phyloP scores from a whole-genome alignment of 2,329 filamentous ascomycete genomes.

The Claviceps quebecensis region DNA sequence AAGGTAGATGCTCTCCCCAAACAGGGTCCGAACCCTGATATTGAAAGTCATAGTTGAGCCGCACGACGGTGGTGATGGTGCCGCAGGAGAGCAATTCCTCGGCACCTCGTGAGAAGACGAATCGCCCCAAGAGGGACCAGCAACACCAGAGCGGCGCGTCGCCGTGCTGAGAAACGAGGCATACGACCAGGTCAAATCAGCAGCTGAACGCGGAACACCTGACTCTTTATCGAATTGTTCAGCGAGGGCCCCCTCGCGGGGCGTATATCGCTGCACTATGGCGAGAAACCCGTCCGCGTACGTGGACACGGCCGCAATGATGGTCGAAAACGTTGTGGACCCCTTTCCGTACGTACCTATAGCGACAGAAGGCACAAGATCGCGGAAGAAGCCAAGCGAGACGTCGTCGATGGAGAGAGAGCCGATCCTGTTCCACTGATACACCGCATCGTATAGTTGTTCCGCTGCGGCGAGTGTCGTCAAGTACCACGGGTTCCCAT shows the following conservation, averaged over 20 bases:
- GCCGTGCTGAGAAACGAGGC: slow-evolving; percentile 48
- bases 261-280: slow-evolving; percentile 47
- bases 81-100: slow-evolving; percentile 6
- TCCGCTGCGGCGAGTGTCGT: slow-evolving; percentile 65
- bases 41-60: slow-evolving; percentile 12
- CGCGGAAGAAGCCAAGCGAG: slow-evolving; percentile 59
- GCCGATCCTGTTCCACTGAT: slow-evolving; percentile 51
- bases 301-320: slow-evolving; percentile 41
- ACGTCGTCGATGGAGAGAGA: slow-evolving; percentile 49
- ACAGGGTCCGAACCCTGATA: slow-evolving; percentile 7
- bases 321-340: slow-evolving; percentile 33
- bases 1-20: slow-evolving; percentile 10
- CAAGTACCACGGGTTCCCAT: slow-evolving; percentile 73
- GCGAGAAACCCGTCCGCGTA: slow-evolving; percentile 48
- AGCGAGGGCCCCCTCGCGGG: slow-evolving; percentile 44
- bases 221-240: slow-evolving; percentile 47
- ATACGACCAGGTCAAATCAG: slow-evolving; percentile 60
- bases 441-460: slow-evolving; percentile 63
- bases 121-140: slow-evolving; percentile 40
- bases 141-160: slow-evolving; percentile 35
- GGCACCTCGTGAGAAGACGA: slow-evolving; percentile 9
- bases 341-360: slow-evolving; percentile 46
- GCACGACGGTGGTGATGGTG: slow-evolving; percentile 11
- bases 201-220: slow-evolving; percentile 43
- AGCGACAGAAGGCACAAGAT: slow-evolving; percentile 42